Percentiles rank a stretch among this genome's conserved stretches.
phyloP scores from a whole-genome alignment of 352 stramenopile genomes.

The Blastocystis sp. region DNA sequence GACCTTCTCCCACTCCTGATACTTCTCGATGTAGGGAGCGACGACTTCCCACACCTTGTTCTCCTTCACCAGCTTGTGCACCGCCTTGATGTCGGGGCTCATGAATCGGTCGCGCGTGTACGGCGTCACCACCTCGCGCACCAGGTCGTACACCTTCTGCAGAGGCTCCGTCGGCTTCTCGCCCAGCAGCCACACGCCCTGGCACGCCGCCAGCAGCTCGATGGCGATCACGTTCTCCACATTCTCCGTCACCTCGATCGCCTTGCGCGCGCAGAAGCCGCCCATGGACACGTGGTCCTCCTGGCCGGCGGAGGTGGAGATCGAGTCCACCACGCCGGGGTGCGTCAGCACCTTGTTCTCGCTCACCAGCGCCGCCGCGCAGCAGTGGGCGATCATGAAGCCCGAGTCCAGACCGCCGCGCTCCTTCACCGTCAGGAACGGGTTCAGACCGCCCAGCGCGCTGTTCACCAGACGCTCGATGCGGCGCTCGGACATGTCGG shows the following conservation, averaged over 20 bases:
- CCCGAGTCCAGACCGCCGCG: slow-evolving; percentile 81
- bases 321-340: slow-evolving; percentile 82
- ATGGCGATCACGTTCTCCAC: slow-evolving; percentile 83
- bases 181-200: slow-evolving; percentile 82
- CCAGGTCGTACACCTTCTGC: slow-evolving; percentile 79
- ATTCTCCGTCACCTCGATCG: slow-evolving; percentile 81
- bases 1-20: slow-evolving; percentile 63
- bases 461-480: slow-evolving; percentile 84
- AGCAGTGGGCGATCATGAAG: slow-evolving; percentile 87
- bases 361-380: slow-evolving; percentile 80
- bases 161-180: slow-evolving; percentile 80
- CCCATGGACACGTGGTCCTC: slow-evolving; percentile 86
- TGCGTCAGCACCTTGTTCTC: slow-evolving; percentile 85
- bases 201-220: slow-evolving; percentile 81
- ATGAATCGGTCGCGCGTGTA: slow-evolving; percentile 82
- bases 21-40: slow-evolving; percentile 72
- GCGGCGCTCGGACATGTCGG: slow-evolving; percentile 81
- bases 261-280: slow-evolving; percentile 80
- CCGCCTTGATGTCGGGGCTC: slow-evolving; percentile 82
- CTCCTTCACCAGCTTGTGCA: slow-evolving; percentile 79
- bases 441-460: slow-evolving; percentile 80
- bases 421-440: slow-evolving; percentile 81
- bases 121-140: slow-evolving; percentile 72
- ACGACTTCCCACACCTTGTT: slow-evolving; percentile 77
- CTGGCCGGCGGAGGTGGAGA: slow-evolving; percentile 82